Evolutionary conservation across 371 early-diverging fungal genomes (phyloP), one percentile per base, ranked within the genome.

Genomic region (Umbelopsis sp.): DNA sequence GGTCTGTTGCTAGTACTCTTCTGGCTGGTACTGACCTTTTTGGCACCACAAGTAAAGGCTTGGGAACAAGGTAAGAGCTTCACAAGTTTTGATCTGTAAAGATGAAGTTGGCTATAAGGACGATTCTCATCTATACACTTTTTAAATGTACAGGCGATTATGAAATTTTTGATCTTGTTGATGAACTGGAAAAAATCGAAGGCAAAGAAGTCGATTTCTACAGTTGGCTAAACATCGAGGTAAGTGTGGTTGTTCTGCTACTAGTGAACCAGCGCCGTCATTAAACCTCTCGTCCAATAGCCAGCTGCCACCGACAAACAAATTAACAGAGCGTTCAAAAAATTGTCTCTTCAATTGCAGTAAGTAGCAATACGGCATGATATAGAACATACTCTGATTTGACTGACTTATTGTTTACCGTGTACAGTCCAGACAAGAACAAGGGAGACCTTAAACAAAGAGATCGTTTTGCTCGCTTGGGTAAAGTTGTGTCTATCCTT

Each of bases 291-390:
- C 18, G 65, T 22, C 44, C 64, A 45, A 38, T 70, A 83, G 44
- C 88, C 92, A 52, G 77, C 80, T 44, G 94, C 96, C 29, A 77
- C 86, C 14, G 89, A 90, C 50, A 68, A 79, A 22, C 92, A 96
- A 20, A 93, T 98, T 74, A 90, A 87, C 73, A 86, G 82, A 66
- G 92, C 98, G 18, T 98, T 92, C 85, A 88, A 96, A 66, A 95
- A 94, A 80, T 83, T 95, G 44, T 97, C 98, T 6, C 85, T 93
- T 44, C 91, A 92, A 70, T 94, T 94, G 76, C 99, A 99, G 91
- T 90, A 87, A 79, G 88, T 74, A 22, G 48, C 48, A n/a, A 48
- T n/a, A 48, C 18, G 1, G 18, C 48, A 48, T n/a, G 16, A 48
- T 16, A 48, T 48, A 1, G 48, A 5, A 12, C 1, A 38, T 5